Evolutionary conservation across 305 asterid species (phyloP).

Genomic region (Nicotiana rustica): DNA sequence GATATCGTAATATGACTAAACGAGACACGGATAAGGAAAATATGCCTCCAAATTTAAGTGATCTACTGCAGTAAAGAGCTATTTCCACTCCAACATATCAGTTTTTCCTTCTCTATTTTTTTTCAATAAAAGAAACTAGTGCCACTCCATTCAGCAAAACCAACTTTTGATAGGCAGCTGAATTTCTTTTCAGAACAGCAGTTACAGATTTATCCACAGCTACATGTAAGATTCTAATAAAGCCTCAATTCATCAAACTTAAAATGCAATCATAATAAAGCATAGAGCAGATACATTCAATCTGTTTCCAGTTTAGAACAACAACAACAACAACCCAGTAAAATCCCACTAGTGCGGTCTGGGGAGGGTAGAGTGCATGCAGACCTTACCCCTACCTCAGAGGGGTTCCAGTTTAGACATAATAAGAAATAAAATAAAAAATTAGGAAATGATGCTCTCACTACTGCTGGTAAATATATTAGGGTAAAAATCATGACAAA

Average conservation of each 20-base stretch:
- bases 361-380: too few relatives aligned
- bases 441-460: background rate
- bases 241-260: conserved; percentile 22
- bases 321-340: too few relatives aligned
- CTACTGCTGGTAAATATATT: background rate
- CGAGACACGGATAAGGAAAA: background rate
- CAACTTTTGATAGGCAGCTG: conserved; percentile 18
- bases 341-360: too few relatives aligned
- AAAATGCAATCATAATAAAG: conserved; percentile 18
- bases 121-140: background rate
- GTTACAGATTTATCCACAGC: background rate
- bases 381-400: too few relatives aligned
- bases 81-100: conserved; percentile 10
- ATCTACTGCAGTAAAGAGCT: conserved; percentile 17
- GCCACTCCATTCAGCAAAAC: background rate
- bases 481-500: conserved; percentile 3
- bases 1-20: conserved; percentile 7
- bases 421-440: background rate
- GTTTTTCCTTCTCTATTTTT: background rate
- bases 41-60: background rate
- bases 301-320: background rate
- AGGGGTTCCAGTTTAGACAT: background rate
- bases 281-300: conserved; percentile 3
- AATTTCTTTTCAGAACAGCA: conserved; percentile 26
- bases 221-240: conserved; percentile 26